Percentiles rank a stretch among this genome's conserved stretches.
These are phyloP conservation scores for Lophium mytilinum DNA, from an alignment of 495 filamentous ascomycete genomes.

Conservation along the genomic window DNA sequence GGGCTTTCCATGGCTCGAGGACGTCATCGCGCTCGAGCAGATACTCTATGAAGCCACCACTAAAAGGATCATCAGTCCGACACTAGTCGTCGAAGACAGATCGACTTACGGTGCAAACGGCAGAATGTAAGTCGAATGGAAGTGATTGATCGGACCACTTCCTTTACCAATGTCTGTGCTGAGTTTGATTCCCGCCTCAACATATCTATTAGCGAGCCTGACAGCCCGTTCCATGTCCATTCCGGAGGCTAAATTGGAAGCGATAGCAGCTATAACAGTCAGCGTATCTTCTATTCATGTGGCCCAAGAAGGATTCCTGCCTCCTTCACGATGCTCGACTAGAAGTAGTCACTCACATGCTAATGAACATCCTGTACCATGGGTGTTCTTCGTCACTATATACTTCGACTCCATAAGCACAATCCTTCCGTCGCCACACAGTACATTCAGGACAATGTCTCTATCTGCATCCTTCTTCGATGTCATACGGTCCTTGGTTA, in stretches of 20 bases:
- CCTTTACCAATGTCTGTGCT: slow-evolving; percentile 68
- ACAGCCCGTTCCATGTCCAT: slow-evolving; percentile 54
- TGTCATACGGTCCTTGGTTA: slow-evolving; percentile 51
- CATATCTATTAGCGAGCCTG: slow-evolving; percentile 62
- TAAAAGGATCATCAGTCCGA: slow-evolving; percentile 28
- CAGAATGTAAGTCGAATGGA: slow-evolving; percentile 72
- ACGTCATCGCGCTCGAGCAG: slow-evolving; percentile 70
- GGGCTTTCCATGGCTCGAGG: slow-evolving; percentile 57
- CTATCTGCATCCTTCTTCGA: slow-evolving; percentile 50
- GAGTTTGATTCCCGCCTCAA: slow-evolving; percentile 75
- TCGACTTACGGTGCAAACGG: slow-evolving; percentile 80
- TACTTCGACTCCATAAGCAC: slow-evolving; percentile 61
- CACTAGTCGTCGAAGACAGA: too few species aligned
- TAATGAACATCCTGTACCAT: slow-evolving; percentile 91
- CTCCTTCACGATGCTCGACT: not conserved
- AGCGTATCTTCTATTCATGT: not conserved
- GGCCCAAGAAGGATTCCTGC: not conserved
- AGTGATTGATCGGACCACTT: slow-evolving; percentile 87
- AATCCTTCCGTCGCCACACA: slow-evolving; percentile 50
- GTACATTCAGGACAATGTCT: slow-evolving; percentile 63
- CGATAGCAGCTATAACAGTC: slow-evolving; percentile 62
- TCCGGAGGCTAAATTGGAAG: slow-evolving; percentile 68
- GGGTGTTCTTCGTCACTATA: slow-evolving; percentile 68
- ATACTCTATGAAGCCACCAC: slow-evolving; percentile 78
- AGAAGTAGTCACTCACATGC: slow-evolving; percentile 52